A percentile compares a stretch with the other conserved stretches of the same genome.
Evolutionary conservation across 129 eudicot genomes (phyloP).

Genomic region (Scalesia atractyloides): DNA sequence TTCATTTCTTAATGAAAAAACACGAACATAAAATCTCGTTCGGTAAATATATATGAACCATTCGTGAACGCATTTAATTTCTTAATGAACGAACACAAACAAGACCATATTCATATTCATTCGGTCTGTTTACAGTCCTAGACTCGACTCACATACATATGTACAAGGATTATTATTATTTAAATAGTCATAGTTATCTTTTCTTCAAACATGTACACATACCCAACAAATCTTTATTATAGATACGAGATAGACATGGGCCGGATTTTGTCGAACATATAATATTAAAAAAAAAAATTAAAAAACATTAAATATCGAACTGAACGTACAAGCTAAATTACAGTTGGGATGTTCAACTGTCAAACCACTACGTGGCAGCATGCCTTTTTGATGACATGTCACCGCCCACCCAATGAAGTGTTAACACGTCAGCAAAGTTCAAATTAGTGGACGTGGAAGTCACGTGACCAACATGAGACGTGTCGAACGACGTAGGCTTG

Average conservation of each 20-base stretch:
- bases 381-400: slow-evolving; percentile 24
- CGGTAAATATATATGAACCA: too few species aligned
- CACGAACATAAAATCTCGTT: too few species aligned
- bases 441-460: slow-evolving; percentile 20
- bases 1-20: too few species aligned
- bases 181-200: too few species aligned
- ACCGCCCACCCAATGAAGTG: slow-evolving; percentile 40
- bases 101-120: too few species aligned
- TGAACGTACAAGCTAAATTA: slow-evolving; percentile 55
- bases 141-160: neutral
- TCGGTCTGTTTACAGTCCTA: too few species aligned
- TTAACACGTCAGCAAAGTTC: slow-evolving; percentile 18
- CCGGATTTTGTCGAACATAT: slow-evolving; percentile 21
- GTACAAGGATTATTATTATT: too few species aligned
- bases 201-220: neutral
- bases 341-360: slow-evolving; percentile 34
- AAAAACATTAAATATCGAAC: slow-evolving; percentile 1
- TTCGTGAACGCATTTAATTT: too few species aligned
- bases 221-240: neutral
- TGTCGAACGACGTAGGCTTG: slow-evolving; percentile 22
- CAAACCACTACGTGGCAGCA: slow-evolving; percentile 30
- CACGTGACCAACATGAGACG: slow-evolving; percentile 55
- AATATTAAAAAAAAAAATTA: slow-evolving; percentile 24
- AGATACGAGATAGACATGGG: neutral
- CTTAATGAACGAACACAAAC: too few species aligned